Conservation (phyloP, 306 rosid genomes). For the Spatholobus suberectus region DNA sequence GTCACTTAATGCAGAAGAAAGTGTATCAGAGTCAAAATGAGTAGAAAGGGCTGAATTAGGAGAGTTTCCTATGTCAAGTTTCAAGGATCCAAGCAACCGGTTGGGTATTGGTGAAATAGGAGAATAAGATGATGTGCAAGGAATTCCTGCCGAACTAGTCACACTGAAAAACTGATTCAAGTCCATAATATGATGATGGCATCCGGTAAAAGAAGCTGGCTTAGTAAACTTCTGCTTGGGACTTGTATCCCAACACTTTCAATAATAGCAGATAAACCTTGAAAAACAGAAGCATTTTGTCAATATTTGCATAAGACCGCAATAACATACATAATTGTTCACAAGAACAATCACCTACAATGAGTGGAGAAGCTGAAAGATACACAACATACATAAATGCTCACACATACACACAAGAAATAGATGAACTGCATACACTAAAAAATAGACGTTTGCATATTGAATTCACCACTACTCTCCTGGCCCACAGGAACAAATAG, state of each 20-base stretch:
- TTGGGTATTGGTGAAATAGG: constrained; percentile 51
- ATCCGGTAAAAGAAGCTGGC: constrained; percentile 38
- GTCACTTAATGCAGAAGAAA: constrained; percentile 54
- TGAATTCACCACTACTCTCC: not conserved
- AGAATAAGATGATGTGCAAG: constrained; percentile 56
- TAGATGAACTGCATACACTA: not conserved
- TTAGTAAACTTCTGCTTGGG: constrained; percentile 10
- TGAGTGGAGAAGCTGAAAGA: not conserved
- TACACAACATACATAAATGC: not conserved
- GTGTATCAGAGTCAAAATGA: constrained; percentile 61
- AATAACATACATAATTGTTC: not conserved
- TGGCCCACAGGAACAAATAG: not conserved
- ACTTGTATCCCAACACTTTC: constrained; percentile 9
- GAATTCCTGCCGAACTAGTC: constrained; percentile 49
- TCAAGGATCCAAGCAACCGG: constrained; percentile 63
- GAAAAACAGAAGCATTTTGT: constrained; percentile 36
- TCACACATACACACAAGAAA: not conserved
- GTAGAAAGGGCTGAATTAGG: constrained; percentile 58
- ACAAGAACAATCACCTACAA: not conserved
- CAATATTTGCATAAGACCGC: constrained; percentile 18
- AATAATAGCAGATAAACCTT: constrained; percentile 44
- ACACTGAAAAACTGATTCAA: constrained; percentile 56
- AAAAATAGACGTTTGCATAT: not conserved
- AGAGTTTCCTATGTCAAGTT: constrained; percentile 61
- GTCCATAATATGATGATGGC: constrained; percentile 68